Percentiles rank a stretch among this genome's conserved stretches.
These are phyloP conservation scores for Ascochyta rabiei DNA, from an alignment of 2,329 filamentous ascomycete genomes.

Conservation along the genomic window DNA sequence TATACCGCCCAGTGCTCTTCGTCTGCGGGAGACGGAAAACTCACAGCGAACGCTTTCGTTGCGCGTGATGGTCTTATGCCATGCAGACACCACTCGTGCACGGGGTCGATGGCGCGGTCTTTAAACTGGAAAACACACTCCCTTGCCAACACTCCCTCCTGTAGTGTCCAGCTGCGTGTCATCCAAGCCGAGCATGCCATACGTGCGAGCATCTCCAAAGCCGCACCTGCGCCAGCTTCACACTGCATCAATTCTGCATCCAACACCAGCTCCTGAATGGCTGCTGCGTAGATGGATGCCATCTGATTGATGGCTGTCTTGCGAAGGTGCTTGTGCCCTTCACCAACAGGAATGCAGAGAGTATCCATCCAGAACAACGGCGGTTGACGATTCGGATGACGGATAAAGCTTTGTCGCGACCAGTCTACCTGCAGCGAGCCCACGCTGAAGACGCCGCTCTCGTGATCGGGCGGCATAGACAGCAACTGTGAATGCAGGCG, in stretches of 20 bases:
- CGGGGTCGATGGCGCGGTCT: slow-evolving; percentile 3
- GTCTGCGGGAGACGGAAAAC: neutral
- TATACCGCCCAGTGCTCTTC: neutral
- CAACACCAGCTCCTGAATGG: slow-evolving; percentile 16
- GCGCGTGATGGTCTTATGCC: neutral
- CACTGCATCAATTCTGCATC: slow-evolving; percentile 15
- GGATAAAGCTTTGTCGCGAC: slow-evolving; percentile 6
- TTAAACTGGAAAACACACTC: slow-evolving; percentile 16
- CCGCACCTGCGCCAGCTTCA: neutral
- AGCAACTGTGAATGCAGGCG: neutral
- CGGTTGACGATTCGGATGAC: neutral
- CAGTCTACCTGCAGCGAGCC: slow-evolving; percentile 9
- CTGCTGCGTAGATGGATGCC: slow-evolving; percentile 19
- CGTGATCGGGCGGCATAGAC: slow-evolving; percentile 5
- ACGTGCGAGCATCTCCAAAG: slow-evolving; percentile 1
- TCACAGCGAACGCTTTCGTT: neutral
- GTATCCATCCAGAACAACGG: slow-evolving; percentile 27
- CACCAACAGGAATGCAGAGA: slow-evolving; percentile 21
- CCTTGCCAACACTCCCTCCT: slow-evolving; percentile 18
- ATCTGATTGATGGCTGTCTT: slow-evolving; percentile 17
- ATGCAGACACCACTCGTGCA: slow-evolving; percentile 8
- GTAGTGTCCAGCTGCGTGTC: slow-evolving; percentile 22
- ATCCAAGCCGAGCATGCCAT: slow-evolving; percentile 17
- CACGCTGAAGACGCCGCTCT: slow-evolving; percentile 1
- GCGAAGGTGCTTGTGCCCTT: neutral